These are phyloP conservation scores for Hypoxylon perforatum DNA, from an alignment of 495 filamentous ascomycete species.

Conservation along the genomic window DNA sequence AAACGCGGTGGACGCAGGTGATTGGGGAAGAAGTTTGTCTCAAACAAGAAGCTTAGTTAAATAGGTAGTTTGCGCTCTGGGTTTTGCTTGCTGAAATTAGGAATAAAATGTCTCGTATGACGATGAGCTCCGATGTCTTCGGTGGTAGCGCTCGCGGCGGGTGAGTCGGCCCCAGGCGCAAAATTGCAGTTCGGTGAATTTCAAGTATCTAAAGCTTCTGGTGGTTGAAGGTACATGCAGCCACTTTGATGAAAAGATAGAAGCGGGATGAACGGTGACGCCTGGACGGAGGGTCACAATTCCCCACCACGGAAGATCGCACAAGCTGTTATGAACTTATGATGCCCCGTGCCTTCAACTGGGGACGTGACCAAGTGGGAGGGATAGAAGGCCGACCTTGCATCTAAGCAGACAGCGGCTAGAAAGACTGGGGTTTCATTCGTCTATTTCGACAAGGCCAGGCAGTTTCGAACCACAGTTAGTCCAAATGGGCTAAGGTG, in stretches of 20 bases:
- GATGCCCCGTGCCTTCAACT: conserved; percentile 51
- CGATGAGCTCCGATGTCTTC: conserved; percentile 45
- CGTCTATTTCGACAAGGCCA: conserved; percentile 46
- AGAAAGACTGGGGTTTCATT: conserved; percentile 57
- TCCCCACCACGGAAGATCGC: conserved; percentile 53
- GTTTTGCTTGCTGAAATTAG: conserved; percentile 49
- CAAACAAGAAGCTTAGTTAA: conserved; percentile 47
- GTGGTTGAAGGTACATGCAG: conserved; percentile 49
- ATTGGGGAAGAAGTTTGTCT: conserved; percentile 40
- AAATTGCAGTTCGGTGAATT: conserved; percentile 47
- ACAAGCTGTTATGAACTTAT: conserved; percentile 50
- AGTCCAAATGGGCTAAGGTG: conserved; percentile 36
- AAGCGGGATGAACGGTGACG: conserved; percentile 50
- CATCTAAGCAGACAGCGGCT: conserved; percentile 56
- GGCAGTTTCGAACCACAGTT: conserved; percentile 43
- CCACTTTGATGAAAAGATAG: conserved; percentile 43
- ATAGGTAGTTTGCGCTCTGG: conserved; percentile 48
- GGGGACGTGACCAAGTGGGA: conserved; percentile 49
- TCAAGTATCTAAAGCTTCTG: conserved; percentile 42
- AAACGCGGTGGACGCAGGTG: conserved; percentile 44
- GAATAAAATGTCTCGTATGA: conserved; percentile 63
- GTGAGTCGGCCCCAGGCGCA: conserved; percentile 44
- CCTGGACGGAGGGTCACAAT: conserved; percentile 50
- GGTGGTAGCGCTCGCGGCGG: conserved; percentile 46
- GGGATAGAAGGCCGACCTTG: conserved; percentile 54